Evolutionary conservation across 2,329 filamentous ascomycete species (phyloP).

Genomic region (Aspergillus puulaauensis): DNA sequence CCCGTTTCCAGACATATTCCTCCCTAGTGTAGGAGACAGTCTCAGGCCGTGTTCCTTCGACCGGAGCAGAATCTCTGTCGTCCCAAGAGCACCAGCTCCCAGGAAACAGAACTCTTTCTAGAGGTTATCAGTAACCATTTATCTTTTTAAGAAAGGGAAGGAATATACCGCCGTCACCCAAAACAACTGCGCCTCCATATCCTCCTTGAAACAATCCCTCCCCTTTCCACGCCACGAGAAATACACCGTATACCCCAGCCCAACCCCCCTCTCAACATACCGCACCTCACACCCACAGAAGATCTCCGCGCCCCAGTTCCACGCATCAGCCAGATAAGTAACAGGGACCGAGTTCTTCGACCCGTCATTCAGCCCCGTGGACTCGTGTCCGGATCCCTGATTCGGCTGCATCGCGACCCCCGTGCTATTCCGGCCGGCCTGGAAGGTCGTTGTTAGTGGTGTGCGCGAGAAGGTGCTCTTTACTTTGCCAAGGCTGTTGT

Average conservation of each 20-base stretch:
- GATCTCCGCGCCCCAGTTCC: constrained; percentile 71
- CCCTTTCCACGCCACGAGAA: constrained; percentile 3
- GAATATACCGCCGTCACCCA: constrained; percentile 41
- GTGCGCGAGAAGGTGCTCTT: constrained; percentile 57
- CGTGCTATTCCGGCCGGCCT: constrained; percentile 60
- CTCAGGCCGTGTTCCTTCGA: constrained; percentile 5
- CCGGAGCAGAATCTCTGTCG: constrained; percentile 15
- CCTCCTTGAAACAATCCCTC: background rate
- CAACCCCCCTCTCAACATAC: constrained; percentile 56
- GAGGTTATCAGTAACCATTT: background rate
- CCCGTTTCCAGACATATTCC: constrained; percentile 13
- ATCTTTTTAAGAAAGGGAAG: background rate
- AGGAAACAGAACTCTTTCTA: constrained; percentile 63
- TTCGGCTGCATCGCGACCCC: constrained; percentile 65
- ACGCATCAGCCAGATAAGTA: constrained; percentile 68
- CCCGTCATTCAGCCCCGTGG: constrained; percentile 15
- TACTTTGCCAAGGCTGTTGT: constrained; percentile 27
- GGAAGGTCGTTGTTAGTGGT: constrained; percentile 64
- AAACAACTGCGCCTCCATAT: background rate
- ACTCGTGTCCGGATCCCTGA: constrained; percentile 61
- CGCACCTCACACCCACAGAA: constrained; percentile 69
- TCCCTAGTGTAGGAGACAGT: background rate
- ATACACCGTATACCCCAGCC: constrained; percentile 61
- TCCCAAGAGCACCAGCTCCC: constrained; percentile 11
- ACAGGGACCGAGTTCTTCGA: constrained; percentile 57